Evolutionary conservation across 208 protist species (phyloP), one percentile per base, ranked within the genome.

Genomic region (Porcisia deanei): DNA sequence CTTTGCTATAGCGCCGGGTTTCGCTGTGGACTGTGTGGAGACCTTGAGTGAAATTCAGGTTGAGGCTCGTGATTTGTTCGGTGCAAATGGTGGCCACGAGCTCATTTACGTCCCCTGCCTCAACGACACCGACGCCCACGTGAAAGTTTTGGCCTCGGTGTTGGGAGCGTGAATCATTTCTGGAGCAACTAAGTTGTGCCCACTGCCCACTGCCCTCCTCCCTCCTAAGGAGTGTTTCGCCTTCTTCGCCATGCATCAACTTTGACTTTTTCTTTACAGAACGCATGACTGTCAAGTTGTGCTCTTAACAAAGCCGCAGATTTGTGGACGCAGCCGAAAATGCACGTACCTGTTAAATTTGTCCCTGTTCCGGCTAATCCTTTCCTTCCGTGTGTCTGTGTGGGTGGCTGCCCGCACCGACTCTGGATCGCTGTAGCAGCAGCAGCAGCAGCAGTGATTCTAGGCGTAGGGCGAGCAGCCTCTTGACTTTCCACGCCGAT

Each of bases 21-120:
- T 86, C 53, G 60, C 83, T 6, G 83, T 83, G 16, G 85, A 89
- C 73, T 91, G 86, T 70, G 73, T 88, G 22, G 83, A 91, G 63
- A 88, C 86, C 16, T 22, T 86, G 8, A 63, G 79, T 49, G 83
- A 91, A 55, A 72, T 88, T 41, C 39, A 67, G 9, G 57, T 71
- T 45, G 84, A 86, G 41, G 67, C 71, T 3, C 52, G 54, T 1
- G 80, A 86, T n/a, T 0, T 82, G 4, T 88, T 90, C 53, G 53
- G 63, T 22, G 43, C 81, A 39, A 67, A 65, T 67, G 86, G 86
- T 3, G 86, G 86, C 14, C 10, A 34, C 3, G 22, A 76, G 18
- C 58, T 85, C 30, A 73, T 80, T 14, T 82, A 83, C 39, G 63
- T 86, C 0, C 79, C 84, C 0, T 85, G 74, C 59, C 76, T 91